Evolutionary conservation across 306 rosid species (phyloP).

Genomic region (Erythrophleum fordii): DNA sequence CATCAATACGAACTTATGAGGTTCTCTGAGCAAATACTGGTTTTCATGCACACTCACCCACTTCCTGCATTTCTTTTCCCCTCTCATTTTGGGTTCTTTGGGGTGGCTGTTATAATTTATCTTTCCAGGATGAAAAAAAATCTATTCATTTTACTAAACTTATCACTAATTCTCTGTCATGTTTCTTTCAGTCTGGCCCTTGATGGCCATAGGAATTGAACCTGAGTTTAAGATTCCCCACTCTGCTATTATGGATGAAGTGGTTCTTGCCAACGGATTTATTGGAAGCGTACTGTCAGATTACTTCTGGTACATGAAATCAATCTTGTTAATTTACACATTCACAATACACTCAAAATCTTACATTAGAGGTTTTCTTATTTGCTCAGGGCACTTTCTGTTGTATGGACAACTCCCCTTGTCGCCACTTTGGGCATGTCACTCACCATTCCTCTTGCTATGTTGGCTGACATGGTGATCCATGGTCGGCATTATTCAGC

Average conservation of each 20-base stretch:
- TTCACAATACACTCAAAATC: conserved; percentile 11
- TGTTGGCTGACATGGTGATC: conserved; percentile 97
- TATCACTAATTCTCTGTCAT: conserved; percentile 22
- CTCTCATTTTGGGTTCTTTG: neutral
- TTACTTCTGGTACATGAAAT: conserved; percentile 77
- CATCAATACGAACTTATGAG: neutral
- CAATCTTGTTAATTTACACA: conserved; percentile 22
- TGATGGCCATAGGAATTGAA: conserved; percentile 92
- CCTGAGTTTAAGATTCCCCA: conserved; percentile 90
- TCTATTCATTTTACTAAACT: neutral
- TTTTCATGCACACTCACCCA: conserved; percentile 5
- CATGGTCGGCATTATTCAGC: conserved; percentile 96
- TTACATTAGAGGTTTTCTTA: conserved; percentile 35
- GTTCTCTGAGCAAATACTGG: neutral
- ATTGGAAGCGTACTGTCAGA: conserved; percentile 96
- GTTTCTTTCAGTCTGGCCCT: conserved; percentile 78
- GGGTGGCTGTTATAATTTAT: neutral
- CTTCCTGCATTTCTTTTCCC: neutral
- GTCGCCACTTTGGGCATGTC: conserved; percentile 99
- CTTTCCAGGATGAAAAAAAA: neutral
- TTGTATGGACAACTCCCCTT: conserved; percentile 98
- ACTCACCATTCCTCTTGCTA: conserved; percentile 97
- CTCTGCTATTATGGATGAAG: conserved; percentile 78
- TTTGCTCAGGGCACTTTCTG: conserved; percentile 82
- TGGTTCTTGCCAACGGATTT: conserved; percentile 91